phyloP scores from a whole-genome alignment of 805 yeast genomes.

The Kodamaea lidongshanica region DNA sequence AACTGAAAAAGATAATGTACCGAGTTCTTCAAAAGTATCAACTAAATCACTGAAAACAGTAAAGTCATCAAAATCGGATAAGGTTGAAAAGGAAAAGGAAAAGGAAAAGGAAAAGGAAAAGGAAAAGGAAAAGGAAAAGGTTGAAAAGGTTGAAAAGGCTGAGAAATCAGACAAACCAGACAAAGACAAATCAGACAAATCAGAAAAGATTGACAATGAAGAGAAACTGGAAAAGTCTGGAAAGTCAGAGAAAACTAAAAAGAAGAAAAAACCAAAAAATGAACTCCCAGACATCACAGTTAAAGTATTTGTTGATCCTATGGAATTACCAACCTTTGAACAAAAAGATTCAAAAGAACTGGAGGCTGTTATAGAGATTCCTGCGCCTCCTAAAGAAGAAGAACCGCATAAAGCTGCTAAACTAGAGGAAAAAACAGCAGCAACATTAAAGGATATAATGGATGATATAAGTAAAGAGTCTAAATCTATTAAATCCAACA shows the following conservation, averaged over 20 bases:
- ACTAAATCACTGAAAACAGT: too few relatives aligned
- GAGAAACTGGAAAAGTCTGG: not conserved
- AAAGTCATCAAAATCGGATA: too few relatives aligned
- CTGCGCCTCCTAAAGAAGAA: constrained; percentile 4
- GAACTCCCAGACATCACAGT: not conserved
- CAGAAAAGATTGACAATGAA: not conserved
- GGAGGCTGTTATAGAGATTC: constrained; percentile 2
- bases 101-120: not conserved
- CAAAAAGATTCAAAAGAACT: not conserved
- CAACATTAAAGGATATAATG: too few relatives aligned
- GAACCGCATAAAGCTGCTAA: not conserved
- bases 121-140: not conserved
- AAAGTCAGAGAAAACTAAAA: not conserved
- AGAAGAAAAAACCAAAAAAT: not conserved
- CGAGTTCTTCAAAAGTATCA: too few relatives aligned
- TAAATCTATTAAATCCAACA: too few relatives aligned
- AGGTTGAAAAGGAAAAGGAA: too few relatives aligned
- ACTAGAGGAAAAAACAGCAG: constrained; percentile 1
- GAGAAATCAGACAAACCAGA: too few relatives aligned
- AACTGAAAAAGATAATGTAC: too few relatives aligned
- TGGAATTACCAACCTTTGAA: too few relatives aligned
- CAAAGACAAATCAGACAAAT: too few relatives aligned
- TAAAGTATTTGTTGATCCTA: not conserved
- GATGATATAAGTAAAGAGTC: too few relatives aligned
- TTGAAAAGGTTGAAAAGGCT: too few relatives aligned